These are phyloP conservation scores for Macrolepiota fuliginosa DNA, from an alignment of 768 basidiomycete species.

Conservation along the genomic window DNA sequence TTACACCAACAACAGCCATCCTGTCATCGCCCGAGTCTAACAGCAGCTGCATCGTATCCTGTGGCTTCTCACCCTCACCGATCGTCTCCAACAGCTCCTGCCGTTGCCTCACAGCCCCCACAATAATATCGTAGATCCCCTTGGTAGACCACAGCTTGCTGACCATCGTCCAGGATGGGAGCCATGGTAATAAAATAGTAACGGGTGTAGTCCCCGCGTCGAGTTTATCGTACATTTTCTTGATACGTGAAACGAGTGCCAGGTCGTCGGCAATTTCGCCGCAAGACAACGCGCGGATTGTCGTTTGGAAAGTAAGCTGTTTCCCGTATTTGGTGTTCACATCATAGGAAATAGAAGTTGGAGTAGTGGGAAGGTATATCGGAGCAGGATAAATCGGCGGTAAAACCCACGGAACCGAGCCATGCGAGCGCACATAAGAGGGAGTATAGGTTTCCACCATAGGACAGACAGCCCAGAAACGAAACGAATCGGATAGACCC, in stretches of 20 bases:
- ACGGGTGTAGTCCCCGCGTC: slow-evolving; percentile 72
- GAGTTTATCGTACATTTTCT: slow-evolving; percentile 62
- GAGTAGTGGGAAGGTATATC: not conserved
- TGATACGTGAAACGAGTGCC: slow-evolving; percentile 57
- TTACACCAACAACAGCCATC: slow-evolving; percentile 66
- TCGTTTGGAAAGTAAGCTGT: slow-evolving; percentile 72
- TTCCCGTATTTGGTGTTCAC: not conserved
- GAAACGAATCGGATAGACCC: not conserved
- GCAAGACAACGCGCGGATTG: slow-evolving; percentile 64
- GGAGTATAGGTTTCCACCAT: not conserved
- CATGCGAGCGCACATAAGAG: not conserved
- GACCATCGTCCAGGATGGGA: slow-evolving; percentile 71
- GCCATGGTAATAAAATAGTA: slow-evolving; percentile 73
- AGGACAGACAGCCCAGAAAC: not conserved
- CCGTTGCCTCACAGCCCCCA: slow-evolving; percentile 53
- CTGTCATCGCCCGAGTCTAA: slow-evolving; percentile 69
- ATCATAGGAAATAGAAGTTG: not conserved
- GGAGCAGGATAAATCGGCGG: slow-evolving; percentile 11
- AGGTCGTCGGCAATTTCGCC: slow-evolving; percentile 70
- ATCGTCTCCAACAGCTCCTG: slow-evolving; percentile 21
- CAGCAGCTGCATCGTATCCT: slow-evolving; percentile 75
- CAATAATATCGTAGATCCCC: slow-evolving; percentile 70
- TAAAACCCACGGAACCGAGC: slow-evolving; percentile 4
- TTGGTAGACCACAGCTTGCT: slow-evolving; percentile 72
- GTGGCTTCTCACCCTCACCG: slow-evolving; percentile 50